Conservation (phyloP, 2,329 filamentous ascomycete species). For the Thermoascus crustaceus region DNA sequence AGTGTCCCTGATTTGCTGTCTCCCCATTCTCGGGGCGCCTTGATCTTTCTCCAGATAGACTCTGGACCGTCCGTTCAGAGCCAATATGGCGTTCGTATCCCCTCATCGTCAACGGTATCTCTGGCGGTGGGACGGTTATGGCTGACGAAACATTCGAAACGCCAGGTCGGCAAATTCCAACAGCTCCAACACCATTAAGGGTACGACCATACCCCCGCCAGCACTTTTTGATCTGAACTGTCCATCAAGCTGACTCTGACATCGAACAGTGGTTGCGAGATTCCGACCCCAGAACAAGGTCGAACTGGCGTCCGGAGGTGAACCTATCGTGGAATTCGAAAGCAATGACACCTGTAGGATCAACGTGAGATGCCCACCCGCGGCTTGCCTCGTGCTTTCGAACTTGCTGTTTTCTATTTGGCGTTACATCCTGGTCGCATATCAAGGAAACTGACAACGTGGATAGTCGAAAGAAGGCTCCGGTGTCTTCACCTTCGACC, state of each 20-base stretch:
- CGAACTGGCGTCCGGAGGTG: constrained; percentile 81
- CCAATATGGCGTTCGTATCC: constrained; percentile 42
- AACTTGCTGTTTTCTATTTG: no score
- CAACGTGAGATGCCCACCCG: constrained; percentile 49
- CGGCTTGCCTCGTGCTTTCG: neutral
- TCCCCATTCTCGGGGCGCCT: constrained; percentile 1
- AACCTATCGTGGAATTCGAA: constrained; percentile 84
- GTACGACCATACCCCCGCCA: constrained; percentile 29
- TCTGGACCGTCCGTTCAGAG: constrained; percentile 10
- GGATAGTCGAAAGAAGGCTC: constrained; percentile 69
- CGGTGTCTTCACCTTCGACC: constrained; percentile 91
- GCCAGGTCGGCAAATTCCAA: constrained; percentile 23
- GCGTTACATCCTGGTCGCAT: no score
- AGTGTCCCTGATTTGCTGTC: neutral
- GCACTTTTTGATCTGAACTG: constrained; percentile 5
- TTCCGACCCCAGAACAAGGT: constrained; percentile 96
- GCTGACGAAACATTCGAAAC: constrained; percentile 8
- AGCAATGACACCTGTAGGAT: constrained; percentile 81
- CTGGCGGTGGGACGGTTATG: constrained; percentile 7
- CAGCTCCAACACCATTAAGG: constrained; percentile 45
- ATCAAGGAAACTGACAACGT: constrained; percentile 12
- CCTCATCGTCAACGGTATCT: constrained; percentile 6
- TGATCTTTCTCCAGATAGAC: constrained; percentile 2
- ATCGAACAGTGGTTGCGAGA: constrained; percentile 76
- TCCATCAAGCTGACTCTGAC: neutral